Evolutionary conservation across 495 filamentous ascomycete genomes (phyloP).

Genomic region (Penicillium turbatum): DNA sequence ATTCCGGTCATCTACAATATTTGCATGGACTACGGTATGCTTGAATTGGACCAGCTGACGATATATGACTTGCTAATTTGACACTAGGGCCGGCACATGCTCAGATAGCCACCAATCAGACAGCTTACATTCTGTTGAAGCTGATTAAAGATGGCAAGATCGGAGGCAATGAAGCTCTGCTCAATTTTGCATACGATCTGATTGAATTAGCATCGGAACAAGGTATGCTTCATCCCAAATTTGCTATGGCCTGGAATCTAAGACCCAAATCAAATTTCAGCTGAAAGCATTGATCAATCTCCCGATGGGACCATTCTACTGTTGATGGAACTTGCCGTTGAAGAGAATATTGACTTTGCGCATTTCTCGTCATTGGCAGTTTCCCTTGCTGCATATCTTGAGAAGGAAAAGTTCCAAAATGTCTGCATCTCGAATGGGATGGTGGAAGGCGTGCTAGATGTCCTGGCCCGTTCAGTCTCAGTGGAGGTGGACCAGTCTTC

Average conservation of each 20-base stretch:
- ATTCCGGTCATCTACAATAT: conserved; percentile 71
- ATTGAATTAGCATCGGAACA: conserved; percentile 41
- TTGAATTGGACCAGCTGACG: no score
- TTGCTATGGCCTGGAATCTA: background rate
- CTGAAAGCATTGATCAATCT: conserved; percentile 34
- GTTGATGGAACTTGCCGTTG: conserved; percentile 31
- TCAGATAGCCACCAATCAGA: conserved; percentile 57
- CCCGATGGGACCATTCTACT: conserved; percentile 41
- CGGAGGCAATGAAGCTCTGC: conserved; percentile 27
- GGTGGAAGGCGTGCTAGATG: conserved; percentile 29
- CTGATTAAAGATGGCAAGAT: conserved; percentile 35
- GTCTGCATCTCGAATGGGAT: conserved; percentile 35
- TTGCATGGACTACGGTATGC: conserved; percentile 66
- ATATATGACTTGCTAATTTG: conserved; percentile 14
- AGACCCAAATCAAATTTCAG: conserved; percentile 16
- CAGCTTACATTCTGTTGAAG: conserved; percentile 41
- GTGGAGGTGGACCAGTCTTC: conserved; percentile 27
- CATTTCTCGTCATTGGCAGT: conserved; percentile 35
- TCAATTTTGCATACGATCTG: conserved; percentile 39
- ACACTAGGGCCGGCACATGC: conserved; percentile 48
- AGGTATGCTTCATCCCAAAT: conserved; percentile 23
- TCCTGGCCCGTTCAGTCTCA: conserved; percentile 31
- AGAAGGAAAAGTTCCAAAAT: conserved; percentile 40
- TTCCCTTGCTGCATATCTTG: conserved; percentile 32
- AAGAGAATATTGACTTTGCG: conserved; percentile 20